Conservation (phyloP, 495 filamentous ascomycete species). For the Entonaema liquescens region DNA sequence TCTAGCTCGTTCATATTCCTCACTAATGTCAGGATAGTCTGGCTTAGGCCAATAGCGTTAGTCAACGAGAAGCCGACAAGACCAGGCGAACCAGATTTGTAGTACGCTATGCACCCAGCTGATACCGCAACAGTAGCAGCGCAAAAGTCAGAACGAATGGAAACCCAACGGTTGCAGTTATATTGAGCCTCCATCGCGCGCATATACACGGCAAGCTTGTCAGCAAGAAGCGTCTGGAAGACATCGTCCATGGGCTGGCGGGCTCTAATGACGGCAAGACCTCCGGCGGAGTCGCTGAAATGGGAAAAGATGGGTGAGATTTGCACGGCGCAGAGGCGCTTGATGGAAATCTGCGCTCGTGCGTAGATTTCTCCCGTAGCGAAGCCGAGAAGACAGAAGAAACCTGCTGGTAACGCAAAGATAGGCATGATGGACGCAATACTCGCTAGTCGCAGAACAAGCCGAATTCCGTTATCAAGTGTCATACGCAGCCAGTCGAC, state of each 20-base stretch:
- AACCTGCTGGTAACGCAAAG: slow-evolving; percentile 48
- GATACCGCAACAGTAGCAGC: slow-evolving; percentile 19
- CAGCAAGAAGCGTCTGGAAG: slow-evolving; percentile 79
- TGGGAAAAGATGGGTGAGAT: slow-evolving; percentile 85
- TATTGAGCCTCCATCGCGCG: slow-evolving; percentile 51
- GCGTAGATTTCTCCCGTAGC: slow-evolving; percentile 79
- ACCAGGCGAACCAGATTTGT: slow-evolving; percentile 12
- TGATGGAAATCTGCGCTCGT: slow-evolving; percentile 78
- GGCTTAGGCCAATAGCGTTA: slow-evolving; percentile 25
- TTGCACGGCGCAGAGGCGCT: slow-evolving; percentile 56
- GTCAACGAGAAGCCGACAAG: slow-evolving; percentile 32
- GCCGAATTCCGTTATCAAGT: slow-evolving; percentile 64
- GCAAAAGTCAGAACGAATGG: slow-evolving; percentile 25
- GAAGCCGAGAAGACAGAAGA: slow-evolving; percentile 70
- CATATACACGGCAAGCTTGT: slow-evolving; percentile 57
- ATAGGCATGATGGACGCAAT: slow-evolving; percentile 82
- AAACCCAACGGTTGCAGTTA: slow-evolving; percentile 70
- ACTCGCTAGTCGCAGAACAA: slow-evolving; percentile 54
- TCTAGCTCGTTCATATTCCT: slow-evolving; percentile 61
- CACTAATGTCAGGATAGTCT: slow-evolving; percentile 30
- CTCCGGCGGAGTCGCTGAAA: slow-evolving; percentile 77
- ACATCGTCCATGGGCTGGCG: slow-evolving; percentile 77
- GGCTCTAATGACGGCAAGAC: slow-evolving; percentile 84
- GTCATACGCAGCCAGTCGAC: slow-evolving; percentile 64
- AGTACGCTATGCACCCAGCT: slow-evolving; percentile 15